phyloP scores from a whole-genome alignment of 441 rosid genomes.

The Brassica balearica region DNA sequence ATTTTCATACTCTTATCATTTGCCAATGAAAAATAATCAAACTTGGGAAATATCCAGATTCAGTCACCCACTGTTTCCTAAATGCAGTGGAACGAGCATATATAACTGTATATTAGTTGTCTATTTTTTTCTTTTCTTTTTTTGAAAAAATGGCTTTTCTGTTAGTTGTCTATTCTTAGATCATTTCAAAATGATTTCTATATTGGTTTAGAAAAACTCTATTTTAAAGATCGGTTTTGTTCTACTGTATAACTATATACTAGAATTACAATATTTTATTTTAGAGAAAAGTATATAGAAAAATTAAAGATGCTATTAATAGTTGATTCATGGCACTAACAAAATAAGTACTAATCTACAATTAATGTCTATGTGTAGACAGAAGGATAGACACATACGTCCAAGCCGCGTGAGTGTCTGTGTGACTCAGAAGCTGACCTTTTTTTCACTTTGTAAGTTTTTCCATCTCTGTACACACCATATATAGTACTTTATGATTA shows the following conservation, averaged over 20 bases:
- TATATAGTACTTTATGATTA: neutral
- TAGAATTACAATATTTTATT: neutral
- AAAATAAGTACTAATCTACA: neutral
- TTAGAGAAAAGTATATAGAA: neutral
- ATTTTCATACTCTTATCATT: neutral
- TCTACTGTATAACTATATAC: neutral
- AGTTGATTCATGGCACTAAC: neutral
- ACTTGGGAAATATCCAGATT: neutral
- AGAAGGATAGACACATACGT: neutral
- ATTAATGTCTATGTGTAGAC: neutral
- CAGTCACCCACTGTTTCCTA: neutral
- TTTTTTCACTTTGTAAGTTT: neutral
- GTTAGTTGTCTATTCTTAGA: too few species aligned
- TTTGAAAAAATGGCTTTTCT: too few species aligned
- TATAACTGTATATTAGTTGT: too few species aligned
- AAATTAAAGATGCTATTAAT: neutral
- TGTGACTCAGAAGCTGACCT: neutral
- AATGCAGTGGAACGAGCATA: neutral
- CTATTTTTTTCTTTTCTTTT: too few species aligned
- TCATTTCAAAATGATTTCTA: too few species aligned
- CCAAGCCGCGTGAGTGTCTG: neutral
- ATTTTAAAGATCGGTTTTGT: neutral
- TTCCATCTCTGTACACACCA: neutral
- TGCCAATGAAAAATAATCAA: neutral
- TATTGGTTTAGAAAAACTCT: too few species aligned